Evolutionary conservation across 108 stramenopile genomes (phyloP), one percentile per base, ranked within the genome.

Genomic region (Schizochytrium sp.): DNA sequence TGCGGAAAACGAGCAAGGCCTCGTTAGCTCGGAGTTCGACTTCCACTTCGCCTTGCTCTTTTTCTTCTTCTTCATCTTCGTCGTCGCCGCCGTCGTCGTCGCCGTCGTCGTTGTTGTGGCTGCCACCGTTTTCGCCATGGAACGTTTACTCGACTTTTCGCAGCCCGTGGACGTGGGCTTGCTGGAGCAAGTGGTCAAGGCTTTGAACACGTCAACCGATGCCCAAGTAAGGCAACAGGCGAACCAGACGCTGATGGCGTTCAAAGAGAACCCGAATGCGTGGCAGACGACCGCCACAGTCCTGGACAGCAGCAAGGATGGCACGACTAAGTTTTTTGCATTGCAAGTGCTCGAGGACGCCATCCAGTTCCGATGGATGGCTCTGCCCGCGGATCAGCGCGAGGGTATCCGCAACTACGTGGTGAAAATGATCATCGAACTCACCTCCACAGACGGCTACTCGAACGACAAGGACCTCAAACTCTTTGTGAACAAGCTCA

Each of bases 321-420:
- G 23, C 34, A 59, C 58, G 48, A 93, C 93, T 2, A 87, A 89
- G 69, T 92, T 93, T 72, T 93, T 94, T 53, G 93, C 92, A 0
- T 60, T 94, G 6, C 60, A 92, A 89, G 92, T 94, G 41, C 58
- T 94, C 60, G 87, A 88, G 41, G 91, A 91, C 41, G 87, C 93
- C 6, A 93, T 94, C 58, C 88, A 93, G 63, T 92, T 91, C 12
- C 91, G 91, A 21, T 94, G 93, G 93, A 93, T 91, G 58, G 90
- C 91, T 34, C 47, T 94, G 60, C 93, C 93, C 14, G 89, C 57
- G 25, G 93, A 92, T 1, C 98, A 99, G 87, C 94, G 97, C 76
- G 96, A 97, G 48, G 99, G 99, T 28, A 98, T 99, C 89, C 97
- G 97, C 89, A 96, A 96, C 89, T 99, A 96, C 91, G 96, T 99